phyloP scores from a whole-genome alignment of 495 filamentous ascomycete genomes.

The Staphylotrichum tortipilum region DNA sequence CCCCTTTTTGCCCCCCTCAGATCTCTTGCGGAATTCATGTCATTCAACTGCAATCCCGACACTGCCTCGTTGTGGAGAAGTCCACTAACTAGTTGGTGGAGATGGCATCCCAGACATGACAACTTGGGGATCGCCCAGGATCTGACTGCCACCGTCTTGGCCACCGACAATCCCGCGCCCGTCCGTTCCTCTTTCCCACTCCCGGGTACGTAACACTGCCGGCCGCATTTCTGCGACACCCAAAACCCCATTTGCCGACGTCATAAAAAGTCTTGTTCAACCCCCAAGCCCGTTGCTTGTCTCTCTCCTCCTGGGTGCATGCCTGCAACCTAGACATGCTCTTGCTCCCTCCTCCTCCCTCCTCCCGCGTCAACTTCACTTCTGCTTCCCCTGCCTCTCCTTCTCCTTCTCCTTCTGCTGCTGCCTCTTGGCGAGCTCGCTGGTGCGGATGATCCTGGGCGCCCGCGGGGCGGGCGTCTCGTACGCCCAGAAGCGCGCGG shows the following conservation, averaged over 20 bases:
- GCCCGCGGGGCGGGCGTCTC: conserved; percentile 15
- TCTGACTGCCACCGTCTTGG: neutral
- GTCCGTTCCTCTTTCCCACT: neutral
- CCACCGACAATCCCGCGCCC: neutral
- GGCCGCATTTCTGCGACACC: neutral
- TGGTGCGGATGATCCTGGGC: conserved; percentile 39
- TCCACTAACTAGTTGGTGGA: neutral
- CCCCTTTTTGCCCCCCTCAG: no score
- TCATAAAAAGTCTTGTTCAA: neutral
- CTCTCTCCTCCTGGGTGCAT: neutral
- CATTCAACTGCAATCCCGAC: no score
- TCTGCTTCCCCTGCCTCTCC: conserved; percentile 28
- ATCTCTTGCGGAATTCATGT: no score
- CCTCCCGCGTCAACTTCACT: conserved; percentile 11
- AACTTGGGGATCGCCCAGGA: neutral
- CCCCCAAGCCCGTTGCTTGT: neutral
- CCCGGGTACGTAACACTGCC: neutral
- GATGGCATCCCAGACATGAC: neutral
- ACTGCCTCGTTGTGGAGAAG: no score
- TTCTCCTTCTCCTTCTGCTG: conserved; percentile 20
- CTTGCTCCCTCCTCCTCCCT: no score
- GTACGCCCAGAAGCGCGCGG: conserved; percentile 40
- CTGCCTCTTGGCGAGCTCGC: conserved; percentile 35
- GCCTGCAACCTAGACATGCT: no score
- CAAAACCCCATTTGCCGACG: neutral